Evolutionary conservation across 2,329 filamentous ascomycete species (phyloP), one percentile per base, ranked within the genome.

Genomic region (Paramyrothecium roridum): DNA sequence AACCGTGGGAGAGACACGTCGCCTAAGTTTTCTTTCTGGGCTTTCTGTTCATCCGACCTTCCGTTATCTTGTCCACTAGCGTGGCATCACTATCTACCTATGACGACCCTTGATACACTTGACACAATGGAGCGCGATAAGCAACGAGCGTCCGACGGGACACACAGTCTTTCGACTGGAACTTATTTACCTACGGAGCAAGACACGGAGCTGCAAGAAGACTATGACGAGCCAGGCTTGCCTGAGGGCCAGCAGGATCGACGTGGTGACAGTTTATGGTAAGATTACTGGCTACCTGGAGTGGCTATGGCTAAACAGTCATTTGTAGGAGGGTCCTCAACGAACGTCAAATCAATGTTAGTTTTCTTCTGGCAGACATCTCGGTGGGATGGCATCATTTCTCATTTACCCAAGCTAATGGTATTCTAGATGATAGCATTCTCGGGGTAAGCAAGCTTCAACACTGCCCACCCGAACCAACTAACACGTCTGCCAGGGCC

Each of bases 351-450:
- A 74, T 75, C 56, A 76, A 74, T 57, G 68, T 70, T 56, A 57
- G 65, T 57, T 2, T 8, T 45, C 45, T 17, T n/a, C 50, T 26
- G 33, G 43, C 26, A 21, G n/a, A 48, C 10, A 23, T 7, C n/a
- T 30, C 6, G 10, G 4, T 30, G 26, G 26, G 26, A 30, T 30
- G 26, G 26, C 26, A 10, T 30, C 26, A 30, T 30, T 30, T 10
- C 26, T 30, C 26, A 30, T 30, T 30, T 4, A 30, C 26, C 6
- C 26, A 30, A 30, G 26, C 26, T 30, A 10, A 30, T 4, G n/a
- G 33, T 8, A 16, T 40, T 52, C 57, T 37, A 75, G 71, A 76
- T 76, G 74, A 76, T 76, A 57, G 72, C 73, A 30, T 76, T 76
- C 54, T 75, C 73, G 53, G 74, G 73, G 70, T 74, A 2, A 16